These are phyloP conservation scores for Calonectria pteridis DNA, from an alignment of 2,329 filamentous ascomycete species.

Conservation along the genomic window DNA sequence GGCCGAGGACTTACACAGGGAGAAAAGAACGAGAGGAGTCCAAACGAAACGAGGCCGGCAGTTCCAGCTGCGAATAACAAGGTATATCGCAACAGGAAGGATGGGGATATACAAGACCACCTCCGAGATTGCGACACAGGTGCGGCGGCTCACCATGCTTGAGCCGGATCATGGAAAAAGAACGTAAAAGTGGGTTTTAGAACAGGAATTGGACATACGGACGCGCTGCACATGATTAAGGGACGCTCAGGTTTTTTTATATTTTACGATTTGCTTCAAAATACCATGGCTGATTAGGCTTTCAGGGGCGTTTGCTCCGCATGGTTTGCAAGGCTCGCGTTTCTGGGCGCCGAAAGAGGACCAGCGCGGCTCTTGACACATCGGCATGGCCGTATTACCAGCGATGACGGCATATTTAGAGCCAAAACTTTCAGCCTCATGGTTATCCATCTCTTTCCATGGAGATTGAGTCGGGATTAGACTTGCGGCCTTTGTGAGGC, in stretches of 20 bases:
- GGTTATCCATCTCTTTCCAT: neutral
- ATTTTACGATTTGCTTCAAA: neutral
- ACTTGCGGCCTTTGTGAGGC: neutral
- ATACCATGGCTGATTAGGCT: neutral
- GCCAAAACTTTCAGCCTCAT: neutral
- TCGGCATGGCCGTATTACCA: neutral
- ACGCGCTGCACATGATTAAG: neutral
- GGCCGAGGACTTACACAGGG: neutral
- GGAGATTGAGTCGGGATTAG: neutral
- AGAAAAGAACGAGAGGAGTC: neutral
- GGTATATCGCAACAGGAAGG: neutral
- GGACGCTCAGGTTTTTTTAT: neutral
- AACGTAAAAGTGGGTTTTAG: neutral
- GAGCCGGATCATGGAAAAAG: neutral
- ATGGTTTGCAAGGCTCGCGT: neutral
- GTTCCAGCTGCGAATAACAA: neutral
- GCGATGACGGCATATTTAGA: neutral
- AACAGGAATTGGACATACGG: neutral
- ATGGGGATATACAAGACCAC: neutral
- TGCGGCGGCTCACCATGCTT: neutral
- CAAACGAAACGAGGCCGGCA: neutral
- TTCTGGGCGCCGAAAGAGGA: neutral
- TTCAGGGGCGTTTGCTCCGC: neutral
- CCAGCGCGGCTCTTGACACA: neutral
- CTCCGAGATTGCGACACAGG: constrained; percentile 2